Evolutionary conservation across 2,329 filamentous ascomycete species (phyloP).

Genomic region (Diaporthe eres): DNA sequence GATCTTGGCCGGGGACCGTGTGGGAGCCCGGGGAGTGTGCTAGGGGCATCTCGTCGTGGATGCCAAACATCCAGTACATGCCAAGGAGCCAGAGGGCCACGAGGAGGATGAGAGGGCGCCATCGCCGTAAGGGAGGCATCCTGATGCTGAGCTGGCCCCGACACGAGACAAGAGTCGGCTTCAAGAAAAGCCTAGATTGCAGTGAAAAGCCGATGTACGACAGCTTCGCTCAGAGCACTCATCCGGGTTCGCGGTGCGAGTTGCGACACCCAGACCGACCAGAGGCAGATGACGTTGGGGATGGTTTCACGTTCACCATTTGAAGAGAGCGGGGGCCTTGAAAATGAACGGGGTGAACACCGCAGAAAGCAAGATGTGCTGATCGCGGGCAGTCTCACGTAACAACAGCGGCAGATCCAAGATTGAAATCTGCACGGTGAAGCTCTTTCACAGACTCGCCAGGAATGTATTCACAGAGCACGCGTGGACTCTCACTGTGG

Average conservation of each 20-base stretch:
- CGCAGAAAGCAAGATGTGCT: neutral
- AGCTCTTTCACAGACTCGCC: neutral
- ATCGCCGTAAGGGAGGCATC: constrained; percentile 41
- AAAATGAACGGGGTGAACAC: neutral
- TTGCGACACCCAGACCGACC: constrained; percentile 12
- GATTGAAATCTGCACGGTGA: neutral
- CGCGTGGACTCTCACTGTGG: neutral
- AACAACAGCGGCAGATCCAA: neutral
- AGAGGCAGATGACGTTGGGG: neutral
- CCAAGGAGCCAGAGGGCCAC: constrained; percentile 39
- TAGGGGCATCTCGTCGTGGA: constrained; percentile 33
- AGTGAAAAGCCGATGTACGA: neutral
- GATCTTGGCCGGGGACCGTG: constrained; percentile 22
- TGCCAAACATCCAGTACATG: constrained; percentile 39
- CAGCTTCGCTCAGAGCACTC: neutral
- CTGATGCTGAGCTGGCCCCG: neutral
- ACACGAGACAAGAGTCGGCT: neutral
- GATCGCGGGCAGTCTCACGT: neutral
- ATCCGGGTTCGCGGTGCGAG: constrained; percentile 8
- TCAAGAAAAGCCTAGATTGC: neutral
- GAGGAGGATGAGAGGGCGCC: constrained; percentile 40
- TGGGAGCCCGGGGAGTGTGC: constrained; percentile 40
- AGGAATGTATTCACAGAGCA: neutral
- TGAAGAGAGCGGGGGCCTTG: constrained; percentile 11
- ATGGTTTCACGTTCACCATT: constrained; percentile 15